phyloP scores from a whole-genome alignment of 1,284 basidiomycete genomes.

The Cryptococcus jaspeensis region DNA sequence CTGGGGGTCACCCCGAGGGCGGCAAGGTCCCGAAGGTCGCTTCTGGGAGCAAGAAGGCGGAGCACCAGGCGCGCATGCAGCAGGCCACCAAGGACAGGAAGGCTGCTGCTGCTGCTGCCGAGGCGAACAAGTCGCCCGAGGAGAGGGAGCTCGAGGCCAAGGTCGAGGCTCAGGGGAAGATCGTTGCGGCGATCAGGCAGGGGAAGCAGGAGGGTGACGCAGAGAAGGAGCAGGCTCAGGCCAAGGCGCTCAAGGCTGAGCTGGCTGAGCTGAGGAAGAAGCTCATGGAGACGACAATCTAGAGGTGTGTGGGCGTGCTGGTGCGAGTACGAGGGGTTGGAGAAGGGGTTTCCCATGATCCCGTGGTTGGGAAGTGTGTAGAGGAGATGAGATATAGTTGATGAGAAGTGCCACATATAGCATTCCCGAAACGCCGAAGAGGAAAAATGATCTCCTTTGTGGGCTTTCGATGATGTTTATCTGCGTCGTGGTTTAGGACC shows the following conservation, averaged over 20 bases:
- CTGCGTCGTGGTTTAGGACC: background rate
- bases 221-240: conserved; percentile 55
- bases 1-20: conserved; percentile 38
- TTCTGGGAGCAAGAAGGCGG: conserved; percentile 39
- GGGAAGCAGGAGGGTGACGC: conserved; percentile 58
- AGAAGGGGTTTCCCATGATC: background rate
- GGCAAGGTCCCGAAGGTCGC: conserved; percentile 40
- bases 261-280: conserved; percentile 57
- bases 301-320: background rate
- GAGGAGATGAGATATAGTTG: background rate
- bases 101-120: conserved; percentile 36
- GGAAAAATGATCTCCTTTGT: background rate
- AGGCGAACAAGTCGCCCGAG: conserved; percentile 49
- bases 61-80: conserved; percentile 26
- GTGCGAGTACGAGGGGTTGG: background rate
- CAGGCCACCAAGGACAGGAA: conserved; percentile 36
- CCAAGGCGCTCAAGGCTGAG: conserved; percentile 63
- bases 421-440: background rate
- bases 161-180: conserved; percentile 69
- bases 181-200: conserved; percentile 67
- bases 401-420: background rate
- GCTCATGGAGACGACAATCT: conserved; percentile 32
- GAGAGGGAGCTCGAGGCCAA: conserved; percentile 56
- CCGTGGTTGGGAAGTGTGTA: background rate
- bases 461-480: background rate